These are phyloP conservation scores for Cyclotella sp. DNA, from an alignment of 108 stramenopile species.

Conservation along the genomic window DNA sequence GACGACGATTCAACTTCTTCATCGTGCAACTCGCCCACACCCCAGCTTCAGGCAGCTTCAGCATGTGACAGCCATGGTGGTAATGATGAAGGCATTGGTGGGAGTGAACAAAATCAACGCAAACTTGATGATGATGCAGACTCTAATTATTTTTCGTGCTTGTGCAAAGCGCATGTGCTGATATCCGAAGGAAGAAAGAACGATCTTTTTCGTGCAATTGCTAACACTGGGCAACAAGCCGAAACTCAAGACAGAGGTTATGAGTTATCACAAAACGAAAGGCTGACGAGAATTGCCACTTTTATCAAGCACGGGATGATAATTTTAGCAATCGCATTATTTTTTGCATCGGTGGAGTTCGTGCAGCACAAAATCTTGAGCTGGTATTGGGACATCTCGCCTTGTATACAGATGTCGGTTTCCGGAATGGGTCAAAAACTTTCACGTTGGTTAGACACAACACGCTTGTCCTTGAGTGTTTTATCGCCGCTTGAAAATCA, in stretches of 20 bases:
- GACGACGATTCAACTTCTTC: slow-evolving; percentile 12
- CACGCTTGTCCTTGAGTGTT: too few relatives aligned
- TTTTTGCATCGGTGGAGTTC: background rate
- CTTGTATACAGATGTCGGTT: background rate
- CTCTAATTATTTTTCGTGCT: slow-evolving; percentile 3
- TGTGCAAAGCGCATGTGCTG: background rate
- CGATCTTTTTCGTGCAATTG: background rate
- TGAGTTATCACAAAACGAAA: background rate
- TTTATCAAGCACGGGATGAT: background rate
- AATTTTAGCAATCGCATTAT: background rate
- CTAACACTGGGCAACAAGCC: background rate
- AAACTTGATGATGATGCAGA: background rate
- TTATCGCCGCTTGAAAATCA: too few relatives aligned
- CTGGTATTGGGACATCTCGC: background rate
- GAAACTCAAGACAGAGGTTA: background rate
- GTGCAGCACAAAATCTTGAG: background rate
- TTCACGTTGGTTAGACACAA: too few relatives aligned
- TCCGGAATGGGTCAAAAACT: background rate
- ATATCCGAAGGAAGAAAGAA: background rate
- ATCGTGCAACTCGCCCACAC: background rate
- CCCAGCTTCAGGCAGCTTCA: background rate
- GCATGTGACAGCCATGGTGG: background rate
- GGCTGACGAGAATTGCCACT: background rate
- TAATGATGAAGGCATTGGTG: background rate
- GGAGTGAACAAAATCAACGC: background rate